phyloP scores from a whole-genome alignment of 2,329 filamentous ascomycete genomes.

The Apiospora arundinis region DNA sequence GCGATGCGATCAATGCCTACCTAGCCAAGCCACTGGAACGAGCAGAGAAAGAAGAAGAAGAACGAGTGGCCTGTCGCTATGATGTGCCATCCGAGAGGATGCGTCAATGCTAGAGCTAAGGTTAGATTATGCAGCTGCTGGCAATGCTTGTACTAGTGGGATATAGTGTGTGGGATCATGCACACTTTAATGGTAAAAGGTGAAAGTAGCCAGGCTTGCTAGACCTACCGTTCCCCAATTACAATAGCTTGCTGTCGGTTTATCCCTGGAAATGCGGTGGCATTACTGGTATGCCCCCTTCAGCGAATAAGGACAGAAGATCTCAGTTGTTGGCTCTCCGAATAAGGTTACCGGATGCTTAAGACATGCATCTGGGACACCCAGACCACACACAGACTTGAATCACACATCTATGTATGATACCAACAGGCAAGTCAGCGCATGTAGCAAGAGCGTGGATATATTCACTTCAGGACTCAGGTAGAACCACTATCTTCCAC shows the following conservation, averaged over 20 bases:
- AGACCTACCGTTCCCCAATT: not conserved
- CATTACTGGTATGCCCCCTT: not conserved
- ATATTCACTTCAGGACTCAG: not conserved
- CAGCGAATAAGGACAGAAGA: not conserved
- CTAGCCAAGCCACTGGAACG: not conserved
- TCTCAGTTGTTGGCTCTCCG: conserved; percentile 5
- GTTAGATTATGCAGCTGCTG: conserved; percentile 16
- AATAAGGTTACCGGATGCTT: not conserved
- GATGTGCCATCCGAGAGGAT: conserved; percentile 18
- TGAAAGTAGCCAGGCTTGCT: not conserved
- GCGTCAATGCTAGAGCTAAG: conserved; percentile 8
- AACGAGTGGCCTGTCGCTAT: not conserved
- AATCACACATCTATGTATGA: not conserved
- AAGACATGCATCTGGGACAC: conserved; percentile 1
- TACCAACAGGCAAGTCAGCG: not conserved
- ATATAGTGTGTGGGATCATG: conserved; percentile 6
- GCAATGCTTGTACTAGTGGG: conserved; percentile 6
- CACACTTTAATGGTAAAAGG: not conserved
- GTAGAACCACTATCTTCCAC: not conserved
- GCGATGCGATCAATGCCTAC: not conserved
- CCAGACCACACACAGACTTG: conserved; percentile 12
- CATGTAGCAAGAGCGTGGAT: not conserved
- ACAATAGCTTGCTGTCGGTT: not conserved
- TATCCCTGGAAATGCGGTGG: not conserved
- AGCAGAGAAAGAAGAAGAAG: not conserved